Conservation (phyloP, 2,329 filamentous ascomycete species). For the Penicillium sp. region DNA sequence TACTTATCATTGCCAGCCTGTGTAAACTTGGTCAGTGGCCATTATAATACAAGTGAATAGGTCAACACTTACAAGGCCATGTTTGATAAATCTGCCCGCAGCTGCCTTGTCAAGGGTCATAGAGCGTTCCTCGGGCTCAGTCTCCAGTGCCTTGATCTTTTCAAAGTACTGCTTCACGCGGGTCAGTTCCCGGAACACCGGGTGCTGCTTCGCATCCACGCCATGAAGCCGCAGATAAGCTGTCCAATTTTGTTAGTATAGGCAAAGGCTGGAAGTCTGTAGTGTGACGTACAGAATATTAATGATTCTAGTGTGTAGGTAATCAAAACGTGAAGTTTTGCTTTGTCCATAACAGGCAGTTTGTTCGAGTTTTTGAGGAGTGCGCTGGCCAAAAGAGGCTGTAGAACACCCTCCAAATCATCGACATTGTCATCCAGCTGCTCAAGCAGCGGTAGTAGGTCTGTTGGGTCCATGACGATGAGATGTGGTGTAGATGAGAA, state of each 20-base stretch:
- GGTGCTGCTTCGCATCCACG: conserved; percentile 76
- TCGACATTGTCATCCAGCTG: conserved; percentile 76
- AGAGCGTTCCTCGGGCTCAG: conserved; percentile 55
- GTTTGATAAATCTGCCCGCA: conserved; percentile 76
- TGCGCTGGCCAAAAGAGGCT: conserved; percentile 66
- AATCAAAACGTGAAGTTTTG: conserved; percentile 84
- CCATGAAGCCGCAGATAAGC: conserved; percentile 77
- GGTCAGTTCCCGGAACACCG: conserved; percentile 79
- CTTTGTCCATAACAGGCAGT: conserved; percentile 88
- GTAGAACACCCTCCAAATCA: conserved; percentile 69
- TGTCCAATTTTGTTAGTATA: conserved; percentile 28
- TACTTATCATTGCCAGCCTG: conserved; percentile 52
- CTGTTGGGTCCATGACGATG: conserved; percentile 51
- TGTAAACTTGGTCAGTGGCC: not conserved
- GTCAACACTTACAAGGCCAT: conserved; percentile 63
- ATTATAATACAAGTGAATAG: not conserved
- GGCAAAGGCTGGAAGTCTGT: not conserved
- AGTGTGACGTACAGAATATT: conserved; percentile 66
- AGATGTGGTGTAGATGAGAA: conserved; percentile 10
- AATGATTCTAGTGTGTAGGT: conserved; percentile 89
- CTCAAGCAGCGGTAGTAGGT: conserved; percentile 67
- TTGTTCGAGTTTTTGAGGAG: conserved; percentile 70
- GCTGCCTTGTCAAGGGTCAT: conserved; percentile 70
- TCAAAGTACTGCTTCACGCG: conserved; percentile 87
- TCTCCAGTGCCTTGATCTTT: conserved; percentile 80